A percentile compares a stretch with the other conserved stretches of the same genome.
phyloP scores from a whole-genome alignment of 1,284 basidiomycete species.

The Waitea zeae region DNA sequence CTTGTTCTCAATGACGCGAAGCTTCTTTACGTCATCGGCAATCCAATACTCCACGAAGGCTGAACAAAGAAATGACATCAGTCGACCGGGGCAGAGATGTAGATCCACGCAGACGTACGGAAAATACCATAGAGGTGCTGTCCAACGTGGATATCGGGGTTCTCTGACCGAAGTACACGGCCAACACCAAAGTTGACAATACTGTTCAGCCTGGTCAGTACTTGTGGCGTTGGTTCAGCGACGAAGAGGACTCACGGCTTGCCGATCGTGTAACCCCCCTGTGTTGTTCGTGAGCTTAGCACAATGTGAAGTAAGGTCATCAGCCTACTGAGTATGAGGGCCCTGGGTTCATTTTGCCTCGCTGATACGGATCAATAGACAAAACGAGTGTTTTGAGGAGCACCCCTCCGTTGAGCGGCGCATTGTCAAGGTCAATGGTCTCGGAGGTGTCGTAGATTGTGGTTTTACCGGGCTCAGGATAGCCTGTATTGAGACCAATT shows the following conservation, averaged over 20 bases:
- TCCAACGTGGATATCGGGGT: conserved; percentile 17
- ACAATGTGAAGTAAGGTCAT: too few species aligned
- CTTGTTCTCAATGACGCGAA: conserved; percentile 8
- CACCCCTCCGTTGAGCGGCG: conserved; percentile 15
- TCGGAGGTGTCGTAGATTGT: conserved; percentile 14
- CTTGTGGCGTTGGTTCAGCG: background rate
- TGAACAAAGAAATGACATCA: conserved; percentile 3
- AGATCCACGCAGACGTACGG: too few species aligned
- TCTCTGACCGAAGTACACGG: conserved; percentile 25
- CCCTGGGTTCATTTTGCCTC: conserved; percentile 12
- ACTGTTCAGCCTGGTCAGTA: background rate
- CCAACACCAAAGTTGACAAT: conserved; percentile 17
- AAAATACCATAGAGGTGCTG: conserved; percentile 22
- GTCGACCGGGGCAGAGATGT: background rate
- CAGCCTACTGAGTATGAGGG: too few species aligned
- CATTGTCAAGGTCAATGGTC: conserved; percentile 19
- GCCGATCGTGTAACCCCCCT: background rate
- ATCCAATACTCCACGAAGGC: conserved; percentile 12
- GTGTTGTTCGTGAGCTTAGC: too few species aligned
- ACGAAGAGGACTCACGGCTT: background rate
- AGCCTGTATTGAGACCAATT: conserved; percentile 6
- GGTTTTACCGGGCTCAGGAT: conserved; percentile 14
- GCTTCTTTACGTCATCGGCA: conserved; percentile 1
- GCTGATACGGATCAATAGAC: conserved; percentile 19
- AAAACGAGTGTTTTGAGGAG: conserved; percentile 16